Conservation (phyloP, 805 yeast genomes). For the Nakazawaea sp. region DNA sequence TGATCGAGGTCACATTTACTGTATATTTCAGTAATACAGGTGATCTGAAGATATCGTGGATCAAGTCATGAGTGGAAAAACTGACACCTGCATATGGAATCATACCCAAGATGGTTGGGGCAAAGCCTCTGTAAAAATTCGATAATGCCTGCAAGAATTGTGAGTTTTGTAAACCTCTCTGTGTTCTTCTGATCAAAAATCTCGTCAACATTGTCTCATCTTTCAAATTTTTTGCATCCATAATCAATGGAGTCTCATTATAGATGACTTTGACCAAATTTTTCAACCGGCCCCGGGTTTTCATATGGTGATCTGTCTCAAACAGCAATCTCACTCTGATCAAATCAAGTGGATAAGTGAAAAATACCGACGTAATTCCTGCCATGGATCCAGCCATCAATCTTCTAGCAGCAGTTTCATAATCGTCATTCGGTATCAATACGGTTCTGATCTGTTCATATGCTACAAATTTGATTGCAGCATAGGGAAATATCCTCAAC, state of each 20-base stretch:
- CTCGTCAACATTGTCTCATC: slow-evolving; percentile 23
- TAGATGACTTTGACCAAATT: slow-evolving; percentile 23
- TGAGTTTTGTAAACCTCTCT: slow-evolving; percentile 26
- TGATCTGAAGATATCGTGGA: slow-evolving; percentile 83
- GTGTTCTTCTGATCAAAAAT: slow-evolving; percentile 21
- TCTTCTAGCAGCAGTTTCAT: slow-evolving; percentile 78
- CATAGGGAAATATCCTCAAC: slow-evolving; percentile 89
- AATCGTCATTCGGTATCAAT: slow-evolving; percentile 64
- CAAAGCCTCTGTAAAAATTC: slow-evolving; percentile 90
- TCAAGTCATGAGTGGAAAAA: slow-evolving; percentile 85
- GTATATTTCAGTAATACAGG: slow-evolving; percentile 46
- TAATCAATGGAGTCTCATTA: slow-evolving; percentile 25
- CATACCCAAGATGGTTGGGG: slow-evolving; percentile 93
- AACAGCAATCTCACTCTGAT: slow-evolving; percentile 89
- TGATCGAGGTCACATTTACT: slow-evolving; percentile 18
- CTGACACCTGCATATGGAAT: slow-evolving; percentile 98
- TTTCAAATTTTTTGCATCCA: slow-evolving; percentile 21
- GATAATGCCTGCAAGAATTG: slow-evolving; percentile 31
- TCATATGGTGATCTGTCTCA: slow-evolving; percentile 45
- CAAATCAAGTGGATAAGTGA: slow-evolving; percentile 89
- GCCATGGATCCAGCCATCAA: slow-evolving; percentile 85
- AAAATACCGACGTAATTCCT: slow-evolving; percentile 79
- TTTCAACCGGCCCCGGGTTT: slow-evolving; percentile 23
- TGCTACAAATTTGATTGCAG: slow-evolving; percentile 93
- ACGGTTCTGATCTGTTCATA: slow-evolving; percentile 85